A percentile compares a stretch with the other conserved stretches of the same genome.
Evolutionary conservation across 1,139 yeast species (phyloP).

Genomic region (Suhomyces anneliseae): DNA sequence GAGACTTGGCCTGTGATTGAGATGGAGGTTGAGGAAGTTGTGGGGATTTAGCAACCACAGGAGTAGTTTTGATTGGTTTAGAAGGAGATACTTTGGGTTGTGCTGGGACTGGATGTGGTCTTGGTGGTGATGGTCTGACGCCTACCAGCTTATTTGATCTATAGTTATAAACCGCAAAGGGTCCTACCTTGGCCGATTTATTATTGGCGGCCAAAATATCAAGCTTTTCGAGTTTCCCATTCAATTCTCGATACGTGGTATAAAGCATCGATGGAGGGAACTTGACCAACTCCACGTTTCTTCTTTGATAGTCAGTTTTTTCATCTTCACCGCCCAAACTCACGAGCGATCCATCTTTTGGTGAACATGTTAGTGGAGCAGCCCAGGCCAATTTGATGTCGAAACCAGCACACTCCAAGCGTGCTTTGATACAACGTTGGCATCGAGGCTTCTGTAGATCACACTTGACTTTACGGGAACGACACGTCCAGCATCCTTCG

Average conservation of each 20-base stretch:
- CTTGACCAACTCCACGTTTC: constrained; percentile 36
- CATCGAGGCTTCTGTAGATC: constrained; percentile 46
- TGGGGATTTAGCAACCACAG: too few species aligned
- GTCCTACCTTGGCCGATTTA: constrained; percentile 26
- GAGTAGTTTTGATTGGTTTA: too few species aligned
- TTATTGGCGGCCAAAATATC: constrained; percentile 18
- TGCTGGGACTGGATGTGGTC: too few species aligned
- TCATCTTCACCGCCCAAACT: constrained; percentile 19
- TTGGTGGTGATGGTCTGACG: too few species aligned
- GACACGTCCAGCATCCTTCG: constrained; percentile 57
- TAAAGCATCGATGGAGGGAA: constrained; percentile 36
- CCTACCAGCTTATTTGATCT: too few species aligned
- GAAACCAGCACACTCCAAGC: constrained; percentile 42
- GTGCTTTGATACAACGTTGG: constrained; percentile 42
- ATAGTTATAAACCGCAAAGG: constrained; percentile 27
- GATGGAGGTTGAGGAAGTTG: too few species aligned
- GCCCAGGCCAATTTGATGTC: constrained; percentile 44
- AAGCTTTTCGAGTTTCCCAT: constrained; percentile 25
- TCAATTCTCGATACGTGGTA: constrained; percentile 33
- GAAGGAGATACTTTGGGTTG: too few species aligned
- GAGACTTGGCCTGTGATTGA: too few species aligned
- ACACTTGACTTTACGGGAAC: constrained; percentile 51
- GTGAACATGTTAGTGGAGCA: constrained; percentile 30
- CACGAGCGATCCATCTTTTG: constrained; percentile 21
- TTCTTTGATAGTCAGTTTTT: constrained; percentile 32